Evolutionary conservation across 495 filamentous ascomycete genomes (phyloP).

Genomic region (Aspergillus egyptiacus): DNA sequence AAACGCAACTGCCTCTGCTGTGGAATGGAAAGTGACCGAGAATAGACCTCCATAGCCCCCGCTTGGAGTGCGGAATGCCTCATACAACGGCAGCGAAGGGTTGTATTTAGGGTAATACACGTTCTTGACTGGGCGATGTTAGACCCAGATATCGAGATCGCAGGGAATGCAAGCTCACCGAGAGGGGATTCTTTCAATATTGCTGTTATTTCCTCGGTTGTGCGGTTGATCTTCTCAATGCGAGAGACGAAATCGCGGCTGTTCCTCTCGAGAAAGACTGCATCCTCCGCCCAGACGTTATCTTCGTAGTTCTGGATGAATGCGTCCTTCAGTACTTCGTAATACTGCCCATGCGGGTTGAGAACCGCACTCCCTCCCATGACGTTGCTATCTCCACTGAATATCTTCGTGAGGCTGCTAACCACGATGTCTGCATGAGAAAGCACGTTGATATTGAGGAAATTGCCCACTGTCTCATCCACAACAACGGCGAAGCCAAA

Average conservation of each 20-base stretch:
- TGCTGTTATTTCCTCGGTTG: constrained; percentile 76
- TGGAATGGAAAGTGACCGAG: constrained; percentile 69
- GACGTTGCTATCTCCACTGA: constrained; percentile 95
- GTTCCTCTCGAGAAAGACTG: constrained; percentile 91
- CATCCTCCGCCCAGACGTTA: constrained; percentile 88
- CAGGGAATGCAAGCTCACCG: constrained; percentile 29
- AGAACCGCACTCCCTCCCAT: constrained; percentile 90
- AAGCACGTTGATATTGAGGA: constrained; percentile 89
- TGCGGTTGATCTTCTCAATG: constrained; percentile 77
- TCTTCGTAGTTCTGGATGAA: constrained; percentile 69
- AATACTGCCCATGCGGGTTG: constrained; percentile 73
- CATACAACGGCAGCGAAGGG: constrained; percentile 64
- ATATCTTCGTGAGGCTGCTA: constrained; percentile 92
- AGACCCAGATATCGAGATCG: background rate
- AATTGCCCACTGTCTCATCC: constrained; percentile 95
- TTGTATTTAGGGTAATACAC: constrained; percentile 84
- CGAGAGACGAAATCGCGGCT: constrained; percentile 84
- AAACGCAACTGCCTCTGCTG: constrained; percentile 68
- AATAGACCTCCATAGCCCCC: constrained; percentile 91
- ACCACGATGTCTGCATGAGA: constrained; percentile 86
- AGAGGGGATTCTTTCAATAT: constrained; percentile 53
- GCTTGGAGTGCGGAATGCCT: constrained; percentile 62
- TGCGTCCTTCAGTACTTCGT: constrained; percentile 57
- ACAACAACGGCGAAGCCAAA: constrained; percentile 89
- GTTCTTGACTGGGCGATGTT: constrained; percentile 54